These are phyloP conservation scores for Podospora comata DNA, from an alignment of 495 filamentous ascomycete genomes.

Conservation along the genomic window DNA sequence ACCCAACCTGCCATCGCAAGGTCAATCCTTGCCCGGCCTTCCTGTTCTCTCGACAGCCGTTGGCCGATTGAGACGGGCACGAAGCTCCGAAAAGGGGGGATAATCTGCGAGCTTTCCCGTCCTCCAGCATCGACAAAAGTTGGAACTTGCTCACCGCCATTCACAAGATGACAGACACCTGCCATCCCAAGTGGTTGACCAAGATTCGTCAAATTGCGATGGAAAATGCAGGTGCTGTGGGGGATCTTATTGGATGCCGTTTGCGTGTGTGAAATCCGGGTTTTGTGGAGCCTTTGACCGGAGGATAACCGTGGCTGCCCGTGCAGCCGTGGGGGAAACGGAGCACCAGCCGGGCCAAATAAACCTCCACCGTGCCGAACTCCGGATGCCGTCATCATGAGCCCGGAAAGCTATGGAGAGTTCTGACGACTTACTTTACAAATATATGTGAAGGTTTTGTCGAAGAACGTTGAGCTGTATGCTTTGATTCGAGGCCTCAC, in stretches of 20 bases:
- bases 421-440: no score
- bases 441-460: no score
- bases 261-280: background rate
- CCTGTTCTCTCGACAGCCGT: background rate
- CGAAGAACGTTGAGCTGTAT: no score
- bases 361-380: conserved; percentile 5
- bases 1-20: conserved; percentile 8
- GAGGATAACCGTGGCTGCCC: background rate
- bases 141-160: background rate
- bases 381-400: background rate
- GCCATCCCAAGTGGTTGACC: background rate
- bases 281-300: conserved; percentile 1
- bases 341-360: background rate
- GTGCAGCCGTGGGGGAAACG: background rate
- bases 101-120: conserved; percentile 4
- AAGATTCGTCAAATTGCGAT: background rate
- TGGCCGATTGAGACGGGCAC: background rate
- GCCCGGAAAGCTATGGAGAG: no score
- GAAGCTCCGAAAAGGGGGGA: background rate
- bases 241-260: background rate
- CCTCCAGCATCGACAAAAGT: background rate
- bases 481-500: background rate
- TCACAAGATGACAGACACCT: background rate
- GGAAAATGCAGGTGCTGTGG: background rate
- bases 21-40: background rate